These are phyloP conservation scores for Exserohilum rostratum DNA, from an alignment of 2,329 filamentous ascomycete genomes.

Conservation along the genomic window DNA sequence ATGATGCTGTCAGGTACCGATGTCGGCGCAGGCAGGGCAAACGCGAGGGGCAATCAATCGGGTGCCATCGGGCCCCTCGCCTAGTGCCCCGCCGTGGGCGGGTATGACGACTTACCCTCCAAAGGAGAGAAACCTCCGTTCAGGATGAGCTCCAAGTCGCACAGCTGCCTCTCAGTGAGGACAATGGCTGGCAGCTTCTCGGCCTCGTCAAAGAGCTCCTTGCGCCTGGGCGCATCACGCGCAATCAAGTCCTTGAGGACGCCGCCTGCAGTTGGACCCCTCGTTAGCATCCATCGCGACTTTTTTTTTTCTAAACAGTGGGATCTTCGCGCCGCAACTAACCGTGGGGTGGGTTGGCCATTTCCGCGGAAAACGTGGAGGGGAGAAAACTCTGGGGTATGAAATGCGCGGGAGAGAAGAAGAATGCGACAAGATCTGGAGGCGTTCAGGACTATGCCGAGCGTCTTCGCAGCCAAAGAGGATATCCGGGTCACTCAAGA, in stretches of 20 bases:
- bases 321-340: conserved; percentile 19
- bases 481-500: conserved; percentile 4
- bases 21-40: conserved; percentile 31
- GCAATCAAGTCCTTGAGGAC: conserved; percentile 97
- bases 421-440: conserved; percentile 3
- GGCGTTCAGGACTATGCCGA: conserved; percentile 4
- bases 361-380: conserved; percentile 24
- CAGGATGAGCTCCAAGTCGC: conserved; percentile 95
- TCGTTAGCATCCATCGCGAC: conserved; percentile 23
- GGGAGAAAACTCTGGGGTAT: neutral
- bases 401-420: neutral
- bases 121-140: conserved; percentile 97
- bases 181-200: conserved; percentile 84
- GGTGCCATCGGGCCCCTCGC: conserved; percentile 7
- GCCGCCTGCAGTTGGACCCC: conserved; percentile 64
- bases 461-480: neutral
- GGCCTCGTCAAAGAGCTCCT: conserved; percentile 80
- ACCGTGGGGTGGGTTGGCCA: conserved; percentile 62
- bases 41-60: conserved; percentile 33
- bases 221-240: conserved; percentile 83
- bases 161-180: conserved; percentile 92
- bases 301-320: neutral
- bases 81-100: conserved; percentile 5
- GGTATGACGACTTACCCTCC: conserved; percentile 72
- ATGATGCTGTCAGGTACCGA: conserved; percentile 8